Evolutionary conservation across 225 moss, liverwort and hornwort species (phyloP).

Genomic region (Takakia lepidozioides): DNA sequence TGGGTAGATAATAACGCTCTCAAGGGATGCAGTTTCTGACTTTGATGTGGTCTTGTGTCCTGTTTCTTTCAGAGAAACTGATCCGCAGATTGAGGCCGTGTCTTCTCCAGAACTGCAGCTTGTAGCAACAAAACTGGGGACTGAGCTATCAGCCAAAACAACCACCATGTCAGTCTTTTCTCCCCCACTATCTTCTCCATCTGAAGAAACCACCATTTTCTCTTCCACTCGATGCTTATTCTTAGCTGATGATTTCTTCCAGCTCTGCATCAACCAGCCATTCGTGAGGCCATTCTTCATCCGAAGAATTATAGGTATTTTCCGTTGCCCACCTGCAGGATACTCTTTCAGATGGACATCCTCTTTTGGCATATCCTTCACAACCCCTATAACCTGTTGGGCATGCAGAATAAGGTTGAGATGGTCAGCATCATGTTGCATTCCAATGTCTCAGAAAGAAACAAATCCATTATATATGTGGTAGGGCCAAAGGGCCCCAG

Average conservation of each 20-base stretch:
- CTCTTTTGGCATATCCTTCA: background rate
- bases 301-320: constrained; percentile 7
- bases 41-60: constrained; percentile 3
- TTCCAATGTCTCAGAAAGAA: background rate
- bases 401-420: too few species aligned
- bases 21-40: constrained; percentile 1
- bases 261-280: constrained; percentile 11
- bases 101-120: background rate
- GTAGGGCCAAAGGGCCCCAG: too few species aligned
- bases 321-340: constrained; percentile 3
- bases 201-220: background rate
- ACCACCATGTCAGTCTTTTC: too few species aligned
- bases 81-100: background rate
- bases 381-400: constrained; percentile 4
- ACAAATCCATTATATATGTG: too few species aligned
- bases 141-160: background rate
- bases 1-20: background rate
- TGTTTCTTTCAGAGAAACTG: background rate
- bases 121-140: background rate
- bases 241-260: constrained; percentile 8
- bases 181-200: too few species aligned
- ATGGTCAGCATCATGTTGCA: too few species aligned
- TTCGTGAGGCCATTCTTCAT: constrained; percentile 10
- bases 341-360: background rate
- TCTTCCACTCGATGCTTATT: background rate